Percentiles rank a stretch among this genome's conserved stretches.
phyloP scores from a whole-genome alignment of 2,329 filamentous ascomycete species.

The Herpomyces periplanetae region DNA sequence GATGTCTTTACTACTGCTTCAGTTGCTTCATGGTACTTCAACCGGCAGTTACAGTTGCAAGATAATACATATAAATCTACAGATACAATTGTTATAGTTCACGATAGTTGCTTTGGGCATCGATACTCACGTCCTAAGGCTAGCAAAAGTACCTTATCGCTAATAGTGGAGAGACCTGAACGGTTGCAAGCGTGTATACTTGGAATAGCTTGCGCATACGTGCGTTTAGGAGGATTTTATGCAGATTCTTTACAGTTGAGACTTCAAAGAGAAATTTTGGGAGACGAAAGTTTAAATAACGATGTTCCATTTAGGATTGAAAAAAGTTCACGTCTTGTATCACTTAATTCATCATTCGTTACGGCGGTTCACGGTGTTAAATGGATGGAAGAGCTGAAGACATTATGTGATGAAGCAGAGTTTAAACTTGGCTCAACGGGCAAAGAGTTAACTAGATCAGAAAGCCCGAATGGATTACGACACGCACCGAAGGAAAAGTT shows the following conservation, averaged over 20 bases:
- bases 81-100: constrained; percentile 42
- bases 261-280: too few species aligned
- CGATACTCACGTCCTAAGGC: constrained; percentile 50
- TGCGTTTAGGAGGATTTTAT: constrained; percentile 49
- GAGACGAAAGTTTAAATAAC: constrained; percentile 15
- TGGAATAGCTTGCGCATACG: constrained; percentile 52
- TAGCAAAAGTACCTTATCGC: constrained; percentile 24
- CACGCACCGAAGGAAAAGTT: constrained; percentile 15
- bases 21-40: constrained; percentile 26
- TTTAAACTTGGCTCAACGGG: constrained; percentile 31
- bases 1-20: constrained; percentile 14
- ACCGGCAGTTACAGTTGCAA: constrained; percentile 23
- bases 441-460: constrained; percentile 27
- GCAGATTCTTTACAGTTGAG: too few species aligned
- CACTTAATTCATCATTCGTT: constrained; percentile 32
- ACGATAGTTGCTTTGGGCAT: constrained; percentile 83
- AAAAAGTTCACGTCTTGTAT: constrained; percentile 30
- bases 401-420: constrained; percentile 47
- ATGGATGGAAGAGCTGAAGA: constrained; percentile 70
- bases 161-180: constrained; percentile 76
- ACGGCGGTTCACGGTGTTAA: constrained; percentile 60
- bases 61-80: constrained; percentile 9
- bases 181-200: constrained; percentile 45
- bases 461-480: constrained; percentile 7
- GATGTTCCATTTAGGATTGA: constrained; percentile 42